These are phyloP conservation scores for Straminergon stramineum DNA, from an alignment of 225 moss, liverwort and hornwort species.

Conservation along the genomic window DNA sequence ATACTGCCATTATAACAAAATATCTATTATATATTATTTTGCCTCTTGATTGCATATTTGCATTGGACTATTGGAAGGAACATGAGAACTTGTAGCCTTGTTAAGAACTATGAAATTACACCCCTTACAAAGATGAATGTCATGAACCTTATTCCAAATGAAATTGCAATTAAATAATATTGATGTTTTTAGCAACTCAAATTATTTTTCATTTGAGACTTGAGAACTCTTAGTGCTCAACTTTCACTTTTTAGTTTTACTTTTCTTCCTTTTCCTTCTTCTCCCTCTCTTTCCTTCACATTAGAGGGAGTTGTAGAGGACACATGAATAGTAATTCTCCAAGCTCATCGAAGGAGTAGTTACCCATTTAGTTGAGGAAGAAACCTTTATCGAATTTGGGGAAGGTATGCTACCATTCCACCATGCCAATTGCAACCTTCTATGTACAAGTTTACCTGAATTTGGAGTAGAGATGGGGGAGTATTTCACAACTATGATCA, in stretches of 20 bases:
- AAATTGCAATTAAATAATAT: background rate
- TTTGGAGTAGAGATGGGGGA: rapidly evolving
- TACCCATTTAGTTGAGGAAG: rapidly evolving
- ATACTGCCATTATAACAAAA: too few species aligned
- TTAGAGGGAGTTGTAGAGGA: rapidly evolving
- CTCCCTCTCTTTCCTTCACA: background rate
- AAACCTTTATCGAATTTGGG: background rate
- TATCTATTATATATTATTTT: background rate
- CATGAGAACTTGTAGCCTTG: background rate
- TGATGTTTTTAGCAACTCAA: background rate
- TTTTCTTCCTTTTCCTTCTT: background rate
- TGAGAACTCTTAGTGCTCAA: background rate
- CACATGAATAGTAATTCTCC: background rate
- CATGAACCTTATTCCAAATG: too few species aligned
- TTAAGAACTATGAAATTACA: background rate
- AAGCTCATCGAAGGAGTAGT: background rate
- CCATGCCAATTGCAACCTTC: background rate
- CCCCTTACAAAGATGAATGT: background rate
- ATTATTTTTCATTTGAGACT: background rate
- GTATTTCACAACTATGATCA: too few species aligned
- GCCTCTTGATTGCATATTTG: background rate
- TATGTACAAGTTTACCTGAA: background rate
- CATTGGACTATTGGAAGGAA: background rate
- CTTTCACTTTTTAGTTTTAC: background rate
- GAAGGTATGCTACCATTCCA: background rate